Percentiles rank a stretch among this genome's conserved stretches.
These are phyloP conservation scores for Phytophthora meadii DNA, from an alignment of 352 stramenopile genomes.

Conservation along the genomic window DNA sequence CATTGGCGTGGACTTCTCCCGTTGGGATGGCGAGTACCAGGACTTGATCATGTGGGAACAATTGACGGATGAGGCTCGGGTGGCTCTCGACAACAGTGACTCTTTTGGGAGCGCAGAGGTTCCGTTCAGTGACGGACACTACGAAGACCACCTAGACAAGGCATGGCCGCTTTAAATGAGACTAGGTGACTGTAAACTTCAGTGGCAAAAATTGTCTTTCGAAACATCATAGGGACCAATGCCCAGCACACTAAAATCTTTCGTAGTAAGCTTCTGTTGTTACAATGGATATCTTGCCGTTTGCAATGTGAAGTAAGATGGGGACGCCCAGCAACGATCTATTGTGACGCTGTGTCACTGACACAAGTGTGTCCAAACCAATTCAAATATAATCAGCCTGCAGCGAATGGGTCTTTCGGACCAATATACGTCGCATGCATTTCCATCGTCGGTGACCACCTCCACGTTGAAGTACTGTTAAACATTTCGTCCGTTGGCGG, in stretches of 20 bases:
- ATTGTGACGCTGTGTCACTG: no score
- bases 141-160: neutral
- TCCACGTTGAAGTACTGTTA: neutral
- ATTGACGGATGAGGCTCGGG: neutral
- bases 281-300: no score
- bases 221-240: no score
- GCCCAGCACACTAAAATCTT: no score
- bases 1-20: neutral
- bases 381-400: no score
- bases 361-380: no score
- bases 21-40: neutral
- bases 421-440: conserved; percentile 1
- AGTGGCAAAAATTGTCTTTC: no score
- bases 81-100: neutral
- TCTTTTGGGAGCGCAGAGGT: neutral
- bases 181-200: neutral
- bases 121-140: neutral
- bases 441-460: neutral
- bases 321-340: no score
- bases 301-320: no score
- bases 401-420: no score
- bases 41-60: conserved; percentile 12
- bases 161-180: neutral
- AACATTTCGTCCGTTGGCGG: neutral
- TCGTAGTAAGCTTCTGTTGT: no score